These are phyloP conservation scores for Rhizopus sp. DNA, from an alignment of 371 early-diverging fungal species.

Conservation along the genomic window DNA sequence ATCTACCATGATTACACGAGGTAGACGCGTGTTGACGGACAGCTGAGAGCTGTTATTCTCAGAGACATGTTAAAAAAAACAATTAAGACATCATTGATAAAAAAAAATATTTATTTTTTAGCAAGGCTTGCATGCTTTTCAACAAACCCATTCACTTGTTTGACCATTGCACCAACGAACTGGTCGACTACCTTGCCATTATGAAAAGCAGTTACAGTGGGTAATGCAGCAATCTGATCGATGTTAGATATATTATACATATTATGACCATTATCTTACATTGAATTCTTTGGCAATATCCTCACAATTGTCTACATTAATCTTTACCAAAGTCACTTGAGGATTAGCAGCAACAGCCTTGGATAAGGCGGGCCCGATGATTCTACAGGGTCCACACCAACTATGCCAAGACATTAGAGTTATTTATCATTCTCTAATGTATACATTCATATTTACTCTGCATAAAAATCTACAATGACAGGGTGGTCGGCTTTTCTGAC, in stretches of 20 bases:
- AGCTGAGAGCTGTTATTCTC: no score
- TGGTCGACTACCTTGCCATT: constrained; percentile 61
- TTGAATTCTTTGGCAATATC: constrained; percentile 63
- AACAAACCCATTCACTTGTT: constrained; percentile 57
- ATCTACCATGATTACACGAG: no score
- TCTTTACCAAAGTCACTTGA: constrained; percentile 69
- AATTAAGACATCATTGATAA: not conserved
- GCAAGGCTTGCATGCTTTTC: constrained; percentile 45
- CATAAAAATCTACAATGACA: constrained; percentile 83
- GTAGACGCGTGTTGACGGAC: no score
- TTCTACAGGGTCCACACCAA: constrained; percentile 85
- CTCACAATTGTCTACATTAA: constrained; percentile 67
- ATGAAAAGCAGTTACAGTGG: constrained; percentile 75
- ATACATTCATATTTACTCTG: constrained; percentile 51
- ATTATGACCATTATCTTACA: constrained; percentile 30
- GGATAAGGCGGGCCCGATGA: constrained; percentile 68
- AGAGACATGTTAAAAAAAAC: no score
- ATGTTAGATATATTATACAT: not conserved
- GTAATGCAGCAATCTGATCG: constrained; percentile 65
- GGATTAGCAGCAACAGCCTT: constrained; percentile 63
- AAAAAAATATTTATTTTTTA: constrained; percentile 4
- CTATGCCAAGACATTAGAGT: constrained; percentile 27
- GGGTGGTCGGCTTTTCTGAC: constrained; percentile 62
- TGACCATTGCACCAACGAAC: constrained; percentile 66
- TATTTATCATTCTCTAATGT: not conserved